Evolutionary conservation across 2,329 filamentous ascomycete species (phyloP), one percentile per base, ranked within the genome.

Genomic region (Meredithiella fracta): DNA sequence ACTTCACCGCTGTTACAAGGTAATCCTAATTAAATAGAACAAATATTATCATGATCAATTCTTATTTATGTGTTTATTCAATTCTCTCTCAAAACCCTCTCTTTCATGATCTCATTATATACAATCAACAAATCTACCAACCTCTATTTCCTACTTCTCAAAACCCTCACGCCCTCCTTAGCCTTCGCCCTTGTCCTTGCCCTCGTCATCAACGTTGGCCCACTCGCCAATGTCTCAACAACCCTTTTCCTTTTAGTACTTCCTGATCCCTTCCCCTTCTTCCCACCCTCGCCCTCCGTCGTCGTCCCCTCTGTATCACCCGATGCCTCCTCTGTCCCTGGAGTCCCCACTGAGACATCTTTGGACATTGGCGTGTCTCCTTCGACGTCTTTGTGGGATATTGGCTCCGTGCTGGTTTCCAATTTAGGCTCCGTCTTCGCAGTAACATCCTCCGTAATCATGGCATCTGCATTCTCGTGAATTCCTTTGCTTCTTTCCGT

Each of bases 171-270:
- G 4, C n/a, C 8, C 20, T 51, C 31, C 11, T 20, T 47, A 11
- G 44, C 34, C 14, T 54, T 49, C 8, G 34, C 56, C 29, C 49
- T 51, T 8, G 56, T 37, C 11, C 51, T 42, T 14, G 56, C 52
- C 22, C 56, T 51, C 23, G 56, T 58, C 44, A 58, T 34, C 20
- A 58, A 37, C 14, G 56, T 51, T 5, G 56, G 47, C 6, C 50
- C 40, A 17, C 34, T 17, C 22, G 40, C 40, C 40, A 7, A n/a
- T 15, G 8, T 20, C 17, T 17, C n/a, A 9, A 22, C 3, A 9
- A 22, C 40, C 15, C 11, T n/a, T 20, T 44, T 44, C 40, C n/a
- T 44, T n/a, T 38, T 38, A n/a, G 37, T 2, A n/a, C 11, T n/a
- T 38, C n/a, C n/a, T n/a, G n/a, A n/a, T n/a, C n/a, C n/a, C 29